Conservation (phyloP, 495 filamentous ascomycete species). For the Elasticomyces elasticus region DNA sequence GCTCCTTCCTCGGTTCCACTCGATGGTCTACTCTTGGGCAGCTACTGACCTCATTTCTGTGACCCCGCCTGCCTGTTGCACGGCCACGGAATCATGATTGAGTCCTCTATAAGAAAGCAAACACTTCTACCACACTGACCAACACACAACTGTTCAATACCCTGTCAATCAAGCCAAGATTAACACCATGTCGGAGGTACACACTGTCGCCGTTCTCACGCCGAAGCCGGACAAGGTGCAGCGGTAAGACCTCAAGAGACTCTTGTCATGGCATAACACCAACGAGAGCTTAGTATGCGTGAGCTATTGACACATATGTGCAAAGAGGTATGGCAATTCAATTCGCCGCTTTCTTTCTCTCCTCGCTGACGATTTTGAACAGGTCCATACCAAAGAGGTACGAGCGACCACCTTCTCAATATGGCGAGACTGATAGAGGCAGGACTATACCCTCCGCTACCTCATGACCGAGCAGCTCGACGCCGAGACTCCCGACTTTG, state of each 20-base stretch:
- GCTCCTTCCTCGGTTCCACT: no score
- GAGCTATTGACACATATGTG: slow-evolving; percentile 3
- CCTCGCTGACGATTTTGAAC: no score
- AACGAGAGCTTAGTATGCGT: background rate
- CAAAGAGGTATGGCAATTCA: no score
- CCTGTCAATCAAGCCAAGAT: background rate
- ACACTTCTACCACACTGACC: background rate
- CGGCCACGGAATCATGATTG: no score
- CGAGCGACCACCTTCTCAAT: background rate
- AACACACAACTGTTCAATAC: background rate
- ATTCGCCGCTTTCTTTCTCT: no score
- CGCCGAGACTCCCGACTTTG: slow-evolving; percentile 20
- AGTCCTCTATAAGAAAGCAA: no score
- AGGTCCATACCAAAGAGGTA: background rate
- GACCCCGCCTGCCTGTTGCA: no score
- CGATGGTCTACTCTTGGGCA: no score
- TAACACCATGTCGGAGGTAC: background rate
- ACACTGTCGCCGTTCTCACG: background rate
- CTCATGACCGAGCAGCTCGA: slow-evolving; percentile 16
- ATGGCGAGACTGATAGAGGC: background rate
- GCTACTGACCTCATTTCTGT: no score
- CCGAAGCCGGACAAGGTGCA: background rate
- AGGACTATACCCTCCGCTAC: slow-evolving; percentile 11
- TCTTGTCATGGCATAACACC: background rate
- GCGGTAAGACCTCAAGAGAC: background rate